These are phyloP conservation scores for Cordyceps militaris DNA, from an alignment of 2,329 filamentous ascomycete genomes.

Conservation along the genomic window DNA sequence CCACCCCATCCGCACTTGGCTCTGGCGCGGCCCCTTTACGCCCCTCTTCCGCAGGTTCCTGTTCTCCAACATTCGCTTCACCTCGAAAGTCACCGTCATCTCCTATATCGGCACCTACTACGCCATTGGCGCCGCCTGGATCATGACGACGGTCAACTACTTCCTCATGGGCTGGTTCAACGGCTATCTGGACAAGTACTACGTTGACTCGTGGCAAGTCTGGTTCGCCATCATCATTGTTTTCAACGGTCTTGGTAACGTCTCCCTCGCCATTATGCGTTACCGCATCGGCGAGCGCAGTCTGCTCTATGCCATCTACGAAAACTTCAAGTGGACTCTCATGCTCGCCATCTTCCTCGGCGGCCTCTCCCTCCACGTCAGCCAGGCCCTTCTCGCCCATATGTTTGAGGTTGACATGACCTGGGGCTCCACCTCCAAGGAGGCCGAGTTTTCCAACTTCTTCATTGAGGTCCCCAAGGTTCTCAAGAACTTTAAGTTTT, in stretches of 20 bases:
- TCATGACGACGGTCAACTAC: slow-evolving; percentile 64
- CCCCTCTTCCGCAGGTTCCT: slow-evolving; percentile 56
- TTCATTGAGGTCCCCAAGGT: slow-evolving; percentile 58
- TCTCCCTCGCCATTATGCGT: slow-evolving; percentile 54
- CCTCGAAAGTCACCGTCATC: slow-evolving; percentile 64
- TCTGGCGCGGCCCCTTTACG: slow-evolving; percentile 56
- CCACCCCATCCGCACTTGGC: slow-evolving; percentile 57
- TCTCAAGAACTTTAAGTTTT: slow-evolving; percentile 70
- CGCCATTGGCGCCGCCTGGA: slow-evolving; percentile 59
- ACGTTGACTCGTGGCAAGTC: slow-evolving; percentile 59
- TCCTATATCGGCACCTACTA: slow-evolving; percentile 68
- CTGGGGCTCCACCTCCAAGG: slow-evolving; percentile 52
- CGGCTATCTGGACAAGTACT: slow-evolving; percentile 59
- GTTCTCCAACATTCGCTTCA: slow-evolving; percentile 52
- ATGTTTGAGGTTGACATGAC: slow-evolving; percentile 37
- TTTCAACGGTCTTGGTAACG: slow-evolving; percentile 55
- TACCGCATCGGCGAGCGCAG: slow-evolving; percentile 51
- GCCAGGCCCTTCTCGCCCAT: slow-evolving; percentile 34
- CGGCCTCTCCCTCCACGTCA: slow-evolving; percentile 36
- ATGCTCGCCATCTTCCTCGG: slow-evolving; percentile 42
- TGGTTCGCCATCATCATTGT: slow-evolving; percentile 57
- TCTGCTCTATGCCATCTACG: slow-evolving; percentile 33
- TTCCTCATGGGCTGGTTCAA: slow-evolving; percentile 66
- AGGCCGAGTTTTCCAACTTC: slow-evolving; percentile 53
- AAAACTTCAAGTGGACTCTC: slow-evolving; percentile 56